phyloP scores from a whole-genome alignment of 306 rosid species.

The Quercus wislizeni region DNA sequence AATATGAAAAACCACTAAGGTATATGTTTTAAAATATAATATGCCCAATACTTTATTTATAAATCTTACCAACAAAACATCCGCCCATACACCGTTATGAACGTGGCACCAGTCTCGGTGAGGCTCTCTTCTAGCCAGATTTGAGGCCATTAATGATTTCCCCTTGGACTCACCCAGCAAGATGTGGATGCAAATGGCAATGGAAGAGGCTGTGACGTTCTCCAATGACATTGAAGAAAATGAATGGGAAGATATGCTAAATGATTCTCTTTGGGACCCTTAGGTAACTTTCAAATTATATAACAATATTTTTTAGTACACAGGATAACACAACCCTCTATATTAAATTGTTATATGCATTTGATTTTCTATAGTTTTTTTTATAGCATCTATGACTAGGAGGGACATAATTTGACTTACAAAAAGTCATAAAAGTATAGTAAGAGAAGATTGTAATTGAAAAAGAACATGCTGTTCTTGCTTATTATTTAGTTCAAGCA shows the following conservation, averaged over 20 bases:
- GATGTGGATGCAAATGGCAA: conserved; percentile 47
- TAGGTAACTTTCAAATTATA: conserved; percentile 21
- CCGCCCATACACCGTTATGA: background rate
- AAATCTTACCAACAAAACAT: too few relatives aligned
- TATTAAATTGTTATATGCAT: background rate
- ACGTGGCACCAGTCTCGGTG: conserved; percentile 30
- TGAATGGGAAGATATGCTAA: conserved; percentile 35
- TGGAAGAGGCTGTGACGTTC: conserved; percentile 33
- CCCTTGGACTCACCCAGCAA: conserved; percentile 46
- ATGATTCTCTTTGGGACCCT: conserved; percentile 47
- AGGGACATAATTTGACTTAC: background rate
- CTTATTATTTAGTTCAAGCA: background rate
- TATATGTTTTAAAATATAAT: too few relatives aligned
- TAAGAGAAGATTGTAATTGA: background rate
- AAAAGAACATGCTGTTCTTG: background rate
- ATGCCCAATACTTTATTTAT: too few relatives aligned
- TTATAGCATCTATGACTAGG: background rate
- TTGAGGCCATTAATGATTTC: conserved; percentile 51
- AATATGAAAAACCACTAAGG: too few relatives aligned
- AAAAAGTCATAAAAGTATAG: background rate
- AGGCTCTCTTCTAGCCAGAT: conserved; percentile 49
- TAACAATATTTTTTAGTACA: background rate
- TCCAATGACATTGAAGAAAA: conserved; percentile 34
- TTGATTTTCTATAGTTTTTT: background rate
- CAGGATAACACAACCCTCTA: background rate